Percentiles rank a stretch among this genome's conserved stretches.
phyloP scores from a whole-genome alignment of 306 rosid species.

The Dryas octopetala region DNA sequence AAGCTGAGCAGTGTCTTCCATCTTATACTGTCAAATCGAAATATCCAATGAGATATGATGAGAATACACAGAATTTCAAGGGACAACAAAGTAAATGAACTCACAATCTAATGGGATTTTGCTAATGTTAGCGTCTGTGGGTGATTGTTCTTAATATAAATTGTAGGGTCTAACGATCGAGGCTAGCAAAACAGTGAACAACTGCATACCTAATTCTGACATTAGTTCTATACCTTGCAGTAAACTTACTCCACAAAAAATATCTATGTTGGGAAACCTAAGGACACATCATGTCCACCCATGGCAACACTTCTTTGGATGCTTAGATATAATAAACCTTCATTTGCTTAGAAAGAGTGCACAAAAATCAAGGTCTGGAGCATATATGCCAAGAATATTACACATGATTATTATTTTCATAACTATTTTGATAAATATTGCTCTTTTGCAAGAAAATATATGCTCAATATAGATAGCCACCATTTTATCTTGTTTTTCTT shows the following conservation, averaged over 20 bases:
- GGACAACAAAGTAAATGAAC: background rate
- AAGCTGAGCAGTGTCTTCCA: constrained; percentile 99
- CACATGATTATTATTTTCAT: too few species aligned
- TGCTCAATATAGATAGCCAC: too few species aligned
- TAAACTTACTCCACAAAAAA: background rate
- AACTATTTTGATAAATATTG: too few species aligned
- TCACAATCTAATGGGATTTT: background rate
- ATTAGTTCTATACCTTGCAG: background rate
- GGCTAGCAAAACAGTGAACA: background rate
- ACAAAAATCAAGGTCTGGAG: too few species aligned
- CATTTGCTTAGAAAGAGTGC: background rate
- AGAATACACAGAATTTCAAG: constrained; percentile 1
- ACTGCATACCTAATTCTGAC: background rate
- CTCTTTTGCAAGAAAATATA: too few species aligned
- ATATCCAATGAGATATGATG: constrained; percentile 15
- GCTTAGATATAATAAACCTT: background rate
- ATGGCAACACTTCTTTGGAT: background rate
- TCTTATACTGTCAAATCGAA: constrained; percentile 73
- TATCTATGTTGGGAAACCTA: background rate
- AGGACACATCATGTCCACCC: background rate
- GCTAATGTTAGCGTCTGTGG: background rate
- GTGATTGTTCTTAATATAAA: background rate
- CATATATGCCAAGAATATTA: background rate
- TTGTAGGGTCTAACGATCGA: background rate
- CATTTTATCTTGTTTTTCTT: too few species aligned